phyloP scores from a whole-genome alignment of 768 basidiomycete species.

The Cyathus striatus region DNA sequence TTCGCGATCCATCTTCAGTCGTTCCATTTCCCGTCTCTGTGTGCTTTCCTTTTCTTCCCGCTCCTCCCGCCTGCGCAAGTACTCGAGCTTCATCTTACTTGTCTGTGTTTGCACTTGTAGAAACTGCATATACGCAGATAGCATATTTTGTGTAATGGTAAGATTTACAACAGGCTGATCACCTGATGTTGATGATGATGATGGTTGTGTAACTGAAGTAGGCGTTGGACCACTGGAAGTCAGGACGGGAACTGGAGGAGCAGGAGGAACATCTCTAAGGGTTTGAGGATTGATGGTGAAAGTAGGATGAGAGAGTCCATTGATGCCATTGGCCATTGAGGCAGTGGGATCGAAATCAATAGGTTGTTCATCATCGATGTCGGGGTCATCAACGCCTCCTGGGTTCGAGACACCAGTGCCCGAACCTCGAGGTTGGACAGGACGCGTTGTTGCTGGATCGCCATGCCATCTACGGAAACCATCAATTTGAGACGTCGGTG shows the following conservation, averaged over 20 bases:
- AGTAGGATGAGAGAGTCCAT: conserved; percentile 18
- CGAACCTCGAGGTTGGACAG: conserved; percentile 31
- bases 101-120: conserved; percentile 67
- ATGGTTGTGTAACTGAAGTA: background rate
- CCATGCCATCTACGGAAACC: conserved; percentile 51
- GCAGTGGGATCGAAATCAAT: conserved; percentile 37
- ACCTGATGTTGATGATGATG: background rate
- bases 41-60: conserved; percentile 58
- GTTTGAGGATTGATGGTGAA: conserved; percentile 32
- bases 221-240: conserved; percentile 3
- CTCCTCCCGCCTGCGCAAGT: conserved; percentile 61
- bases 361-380: conserved; percentile 47
- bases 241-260: conserved; percentile 18
- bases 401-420: conserved; percentile 23
- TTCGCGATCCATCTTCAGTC: conserved; percentile 50
- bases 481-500: conserved; percentile 2
- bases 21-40: conserved; percentile 47
- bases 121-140: conserved; percentile 52
- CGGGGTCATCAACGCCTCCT: conserved; percentile 33
- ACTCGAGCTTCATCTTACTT: conserved; percentile 66
- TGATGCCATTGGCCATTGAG: conserved; percentile 25
- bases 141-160: conserved; percentile 50
- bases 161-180: conserved; percentile 40
- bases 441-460: conserved; percentile 55
- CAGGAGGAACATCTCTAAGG: conserved; percentile 25